phyloP scores from a whole-genome alignment of 2,329 filamentous ascomycete genomes.

The Calonectria pseudoreteaudii region DNA sequence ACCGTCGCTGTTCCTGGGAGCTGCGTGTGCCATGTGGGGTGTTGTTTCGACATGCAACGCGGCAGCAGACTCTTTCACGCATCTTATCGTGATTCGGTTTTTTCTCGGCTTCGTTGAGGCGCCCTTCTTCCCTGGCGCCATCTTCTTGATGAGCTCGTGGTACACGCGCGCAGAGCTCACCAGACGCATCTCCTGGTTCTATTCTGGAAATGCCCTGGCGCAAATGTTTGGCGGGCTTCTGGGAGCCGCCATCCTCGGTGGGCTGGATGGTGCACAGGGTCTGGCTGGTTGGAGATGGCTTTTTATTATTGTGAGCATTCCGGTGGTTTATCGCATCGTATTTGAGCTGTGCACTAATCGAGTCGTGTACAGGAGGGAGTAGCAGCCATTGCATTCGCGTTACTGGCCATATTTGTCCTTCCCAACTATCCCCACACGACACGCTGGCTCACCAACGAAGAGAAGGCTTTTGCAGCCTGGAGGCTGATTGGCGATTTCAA shows the following conservation, averaged over 20 bases:
- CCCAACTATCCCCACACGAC: slow-evolving; percentile 67
- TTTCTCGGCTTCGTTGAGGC: slow-evolving; percentile 59
- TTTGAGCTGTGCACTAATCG: neutral
- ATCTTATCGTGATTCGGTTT: slow-evolving; percentile 60
- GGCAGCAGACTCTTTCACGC: slow-evolving; percentile 54
- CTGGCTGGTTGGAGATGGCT: slow-evolving; percentile 74
- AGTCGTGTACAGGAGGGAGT: slow-evolving; percentile 48
- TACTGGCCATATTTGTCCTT: slow-evolving; percentile 51
- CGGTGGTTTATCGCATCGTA: neutral
- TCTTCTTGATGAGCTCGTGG: slow-evolving; percentile 61
- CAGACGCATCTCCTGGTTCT: slow-evolving; percentile 67
- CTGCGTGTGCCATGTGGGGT: slow-evolving; percentile 57
- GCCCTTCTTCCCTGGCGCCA: slow-evolving; percentile 62
- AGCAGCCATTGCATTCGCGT: slow-evolving; percentile 52
- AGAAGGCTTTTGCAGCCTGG: slow-evolving; percentile 64
- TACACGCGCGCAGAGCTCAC: slow-evolving; percentile 62
- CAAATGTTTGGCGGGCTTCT: slow-evolving; percentile 64
- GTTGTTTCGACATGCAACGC: slow-evolving; percentile 60
- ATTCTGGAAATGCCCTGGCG: slow-evolving; percentile 67
- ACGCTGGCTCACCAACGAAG: slow-evolving; percentile 62
- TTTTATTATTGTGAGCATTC: slow-evolving; percentile 65
- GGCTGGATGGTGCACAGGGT: slow-evolving; percentile 59
- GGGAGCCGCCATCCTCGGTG: slow-evolving; percentile 61
- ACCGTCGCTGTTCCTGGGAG: slow-evolving; percentile 65
- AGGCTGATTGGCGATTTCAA: slow-evolving; percentile 61